Evolutionary conservation across 257 asterid species (phyloP), one percentile per base, ranked within the genome.

Genomic region (Apocynum venetum): DNA sequence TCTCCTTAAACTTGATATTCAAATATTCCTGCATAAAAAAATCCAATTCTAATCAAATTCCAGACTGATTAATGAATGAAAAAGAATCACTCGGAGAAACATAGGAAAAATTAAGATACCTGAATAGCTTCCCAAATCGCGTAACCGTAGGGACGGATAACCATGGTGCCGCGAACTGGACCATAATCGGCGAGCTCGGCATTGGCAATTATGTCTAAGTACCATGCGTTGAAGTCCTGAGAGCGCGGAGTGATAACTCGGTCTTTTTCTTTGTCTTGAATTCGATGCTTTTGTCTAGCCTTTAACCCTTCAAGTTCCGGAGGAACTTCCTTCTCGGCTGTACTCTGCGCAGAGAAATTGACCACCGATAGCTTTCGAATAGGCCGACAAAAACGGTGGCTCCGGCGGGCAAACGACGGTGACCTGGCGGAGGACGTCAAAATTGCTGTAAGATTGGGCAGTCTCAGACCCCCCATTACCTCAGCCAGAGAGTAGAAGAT

Each of bases 61-160:
- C 61, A 17, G 51, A 74, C 8, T 25, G 43, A n/a, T 55, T 20
- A n/a, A 17, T 61, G n/a, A 69, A 73, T 63, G 72, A 76, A 49
- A 5, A 15, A 12, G 6, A 40, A 55, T 12, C 46, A 2, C 14
- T 15, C 48, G 65, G n/a, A 20, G 17, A 49, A 14, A 41, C 11
- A 14, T 52, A 65, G 3, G 71, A 25, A 13, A 25, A 35, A 43
- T 78, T 2, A 59, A 20, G 56, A 66, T 71, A 95, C 99, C 94
- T 93, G 99, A 85, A 93, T 92, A n/a, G 99, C 97, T 87, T 96
- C 99, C 99, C 98, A 96, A 64, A 96, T 96, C 49, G 98, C 97
- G 77, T 92, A 93, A 80, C 98, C 98, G 59, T 96, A 96, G 73
- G 99, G 98, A n/a, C 98, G 92, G 80, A 96, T 96, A 79, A 96